Conservation (phyloP, 2,329 filamentous ascomycete genomes). For the Elsinoe australis region DNA sequence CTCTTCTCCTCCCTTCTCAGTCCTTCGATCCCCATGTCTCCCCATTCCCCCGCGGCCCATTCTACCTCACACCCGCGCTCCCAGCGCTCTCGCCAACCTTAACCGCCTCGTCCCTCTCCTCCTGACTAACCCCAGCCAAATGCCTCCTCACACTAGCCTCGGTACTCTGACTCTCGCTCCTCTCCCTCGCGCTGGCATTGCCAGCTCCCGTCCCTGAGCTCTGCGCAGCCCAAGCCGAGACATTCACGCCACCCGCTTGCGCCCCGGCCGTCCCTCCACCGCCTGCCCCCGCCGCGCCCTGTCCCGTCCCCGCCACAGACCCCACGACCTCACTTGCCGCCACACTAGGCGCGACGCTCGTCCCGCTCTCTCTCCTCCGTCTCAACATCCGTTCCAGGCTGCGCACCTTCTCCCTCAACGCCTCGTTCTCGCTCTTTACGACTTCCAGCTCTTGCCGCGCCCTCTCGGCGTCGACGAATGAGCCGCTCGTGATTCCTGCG, state of each 20-base stretch:
- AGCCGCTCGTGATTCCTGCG: constrained; percentile 22
- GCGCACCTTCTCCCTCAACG: constrained; percentile 40
- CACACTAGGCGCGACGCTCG: constrained; percentile 23
- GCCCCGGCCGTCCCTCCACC: not conserved
- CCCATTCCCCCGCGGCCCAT: no score
- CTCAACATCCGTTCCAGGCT: constrained; percentile 39
- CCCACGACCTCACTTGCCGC: constrained; percentile 3
- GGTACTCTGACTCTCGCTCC: constrained; percentile 33
- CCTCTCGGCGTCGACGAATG: constrained; percentile 36
- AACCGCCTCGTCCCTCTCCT: constrained; percentile 28
- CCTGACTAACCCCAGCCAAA: constrained; percentile 8
- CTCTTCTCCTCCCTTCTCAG: no score
- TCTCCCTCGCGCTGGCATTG: constrained; percentile 29
- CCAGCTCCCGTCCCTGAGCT: constrained; percentile 25
- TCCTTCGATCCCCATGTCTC: no score
- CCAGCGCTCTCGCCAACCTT: constrained; percentile 33
- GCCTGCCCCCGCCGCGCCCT: not conserved
- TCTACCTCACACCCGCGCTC: constrained; percentile 20
- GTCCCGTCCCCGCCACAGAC: not conserved
- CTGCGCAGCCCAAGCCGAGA: constrained; percentile 27
- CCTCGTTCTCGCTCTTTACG: constrained; percentile 44
- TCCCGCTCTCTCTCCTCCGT: constrained; percentile 28
- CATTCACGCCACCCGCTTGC: constrained; percentile 15
- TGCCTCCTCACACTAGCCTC: constrained; percentile 25
- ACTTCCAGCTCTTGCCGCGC: constrained; percentile 42